Base-by-base conservation (phyloP, 805 yeast species). In the Lipomyces yamadae region DNA sequence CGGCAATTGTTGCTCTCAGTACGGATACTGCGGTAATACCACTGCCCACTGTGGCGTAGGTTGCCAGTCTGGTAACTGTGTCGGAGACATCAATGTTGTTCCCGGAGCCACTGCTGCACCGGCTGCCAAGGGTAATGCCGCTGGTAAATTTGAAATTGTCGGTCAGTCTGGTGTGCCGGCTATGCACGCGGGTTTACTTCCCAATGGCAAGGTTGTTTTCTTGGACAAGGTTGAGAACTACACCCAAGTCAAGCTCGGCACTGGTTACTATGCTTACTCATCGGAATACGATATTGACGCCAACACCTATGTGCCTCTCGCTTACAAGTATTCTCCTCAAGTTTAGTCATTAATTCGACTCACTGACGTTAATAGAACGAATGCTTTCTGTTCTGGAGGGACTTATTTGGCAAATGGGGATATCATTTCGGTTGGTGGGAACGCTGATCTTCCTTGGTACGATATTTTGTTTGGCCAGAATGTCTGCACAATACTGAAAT, bases 321-420 rank as follows among this genome's bases (percentile, higher is more conserved):
- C 30, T n/a, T 67, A 67, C 60, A 56, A 61, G 59, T 52, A 52
- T 11, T 32, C 29, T 42, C 24, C 24, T 6, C 48, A 3, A 42
- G 15, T 15, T 42, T 5, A 6, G 18, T 42, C 7, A 5, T 15
- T 5, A 15, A 15, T 7, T 42, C 24, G 6, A 13, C 24, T 3
- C n/a, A 13, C 24, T 42, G 29, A 42, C 7, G 48, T 52, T 24
- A 13, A 11, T 29, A 52, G 55, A 15, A 67, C 70, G 15, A 67
- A 67, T n/a, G 70, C 70, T 6, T 67, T 67, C 39, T 67, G 70
- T 55, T 67, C 70, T 11, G 70, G 70, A 30, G 70, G 70, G 4
- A 4, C 63, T 2, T 67, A 42, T 35, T 60, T 67, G 29, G 66
- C 70, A 10, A 67, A 67, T 37, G 70, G 70, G 8, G 70, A 61